Base-by-base conservation (phyloP, 371 early-diverging fungal species). In the Coemansia sp. region DNA sequence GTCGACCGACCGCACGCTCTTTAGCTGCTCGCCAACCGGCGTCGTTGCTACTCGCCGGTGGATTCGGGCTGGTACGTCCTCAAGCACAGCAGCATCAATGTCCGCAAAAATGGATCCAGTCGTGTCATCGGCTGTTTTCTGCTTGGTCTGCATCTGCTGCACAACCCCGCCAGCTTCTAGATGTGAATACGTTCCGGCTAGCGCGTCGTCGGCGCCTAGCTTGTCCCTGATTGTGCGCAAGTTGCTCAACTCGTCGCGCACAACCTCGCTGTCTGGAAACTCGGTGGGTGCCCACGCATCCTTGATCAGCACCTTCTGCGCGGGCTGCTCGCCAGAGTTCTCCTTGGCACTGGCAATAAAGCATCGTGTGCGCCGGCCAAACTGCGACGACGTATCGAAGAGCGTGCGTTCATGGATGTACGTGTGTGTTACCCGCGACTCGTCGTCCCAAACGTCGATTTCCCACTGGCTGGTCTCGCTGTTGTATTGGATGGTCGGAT, bases 31-130 rank as follows among this genome's bases (percentile, higher is more conserved):
- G 30, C 59, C 55, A 12, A 54, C 30, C 5, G 63, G 60, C 3
- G 60, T 36, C 55, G 59, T 55, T 3, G 41, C 59, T 6, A 68
- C 26, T 12, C 58, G 62, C 30, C 31, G 20, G 39, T 68, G 59
- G 1, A 55, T 52, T 3, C 57, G 55, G 3, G 1, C 12, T 8
- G 16, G 47, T 3, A 47, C 6, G 1, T 52, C 5, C 20, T 38
- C 36, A 31, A 12, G 12, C 30, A 51, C 1, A 0, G 14, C 33
- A 4, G 16, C 14, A n/a, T 35, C 51, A 5, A 12, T n/a, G 30
- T 9, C 31, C 30, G 14, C 14, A 16, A 38, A 2, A 36, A 49
- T 38, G 11, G 14, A 8, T 10, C 20, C 39, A 9, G 35, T 49
- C 9, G 59, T 49, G 14, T 47, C 49, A 2, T 31, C 10, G 5